Percentiles rank a stretch among this genome's conserved stretches.
phyloP scores from a whole-genome alignment of 805 yeast genomes.

The Candida rishiriensis region DNA sequence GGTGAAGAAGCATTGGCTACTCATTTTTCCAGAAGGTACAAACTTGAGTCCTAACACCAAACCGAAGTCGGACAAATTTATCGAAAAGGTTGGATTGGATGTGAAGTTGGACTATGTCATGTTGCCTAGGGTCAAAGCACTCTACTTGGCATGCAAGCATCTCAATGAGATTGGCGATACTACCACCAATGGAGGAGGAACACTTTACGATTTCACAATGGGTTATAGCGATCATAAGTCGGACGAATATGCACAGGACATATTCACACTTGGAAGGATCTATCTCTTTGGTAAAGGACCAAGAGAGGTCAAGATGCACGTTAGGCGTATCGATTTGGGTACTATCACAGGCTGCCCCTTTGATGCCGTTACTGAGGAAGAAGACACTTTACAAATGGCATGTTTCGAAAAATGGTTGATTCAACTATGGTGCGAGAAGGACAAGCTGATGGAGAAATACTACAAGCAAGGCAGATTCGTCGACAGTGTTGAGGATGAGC shows the following conservation, averaged over 20 bases:
- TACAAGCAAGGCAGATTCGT: slow-evolving; percentile 52
- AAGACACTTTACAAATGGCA: slow-evolving; percentile 33
- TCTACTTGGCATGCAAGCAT: slow-evolving; percentile 58
- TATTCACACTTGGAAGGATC: slow-evolving; percentile 58
- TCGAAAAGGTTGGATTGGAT: slow-evolving; percentile 44
- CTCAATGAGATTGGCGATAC: slow-evolving; percentile 35
- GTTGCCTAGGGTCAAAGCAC: slow-evolving; percentile 81
- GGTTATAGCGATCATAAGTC: slow-evolving; percentile 71
- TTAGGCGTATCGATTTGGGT: slow-evolving; percentile 48
- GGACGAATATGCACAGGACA: slow-evolving; percentile 71
- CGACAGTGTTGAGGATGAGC: slow-evolving; percentile 15
- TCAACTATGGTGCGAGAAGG: slow-evolving; percentile 74
- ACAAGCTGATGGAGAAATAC: slow-evolving; percentile 59
- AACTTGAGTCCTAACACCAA: slow-evolving; percentile 68
- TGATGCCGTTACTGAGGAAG: slow-evolving; percentile 41
- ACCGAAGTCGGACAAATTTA: slow-evolving; percentile 51
- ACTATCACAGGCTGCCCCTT: slow-evolving; percentile 26
- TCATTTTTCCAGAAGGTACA: slow-evolving; percentile 94
- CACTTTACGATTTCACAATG: slow-evolving; percentile 76
- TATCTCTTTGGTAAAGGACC: slow-evolving; percentile 76
- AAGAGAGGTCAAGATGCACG: slow-evolving; percentile 53
- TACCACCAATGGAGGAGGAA: slow-evolving; percentile 33
- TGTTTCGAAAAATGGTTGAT: slow-evolving; percentile 73
- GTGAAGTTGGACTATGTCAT: slow-evolving; percentile 54
- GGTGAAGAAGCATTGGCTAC: slow-evolving; percentile 47